Base-by-base conservation (phyloP, 1,284 basidiomycete species). In the Ganoderma resinaceum region DNA sequence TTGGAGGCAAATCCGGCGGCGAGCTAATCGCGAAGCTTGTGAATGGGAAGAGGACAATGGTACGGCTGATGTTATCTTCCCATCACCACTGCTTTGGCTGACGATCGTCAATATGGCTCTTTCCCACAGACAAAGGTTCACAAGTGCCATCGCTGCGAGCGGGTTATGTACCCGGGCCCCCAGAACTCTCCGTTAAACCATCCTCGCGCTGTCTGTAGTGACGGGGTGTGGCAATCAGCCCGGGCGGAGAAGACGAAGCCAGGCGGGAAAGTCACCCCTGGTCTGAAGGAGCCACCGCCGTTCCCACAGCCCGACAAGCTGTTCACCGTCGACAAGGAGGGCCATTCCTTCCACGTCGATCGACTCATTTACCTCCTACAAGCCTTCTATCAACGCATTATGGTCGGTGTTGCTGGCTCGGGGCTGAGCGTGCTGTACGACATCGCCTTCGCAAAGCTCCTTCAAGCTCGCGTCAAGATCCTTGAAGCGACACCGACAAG, bases 101-200 rank as follows among this genome's bases (percentile, higher is more conserved):
- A 42, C 1, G 23, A 49, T 26, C 20, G 7, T 49, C 1, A 49
- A 5, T 1, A 1, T 23, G 2, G 2, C 2, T 16, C 18, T 20
- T 1, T 52, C 6, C 26, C 26, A 4, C 12, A 68, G 67, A 53
- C 53, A 33, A 68, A 68, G 43, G 53, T 23, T 18, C 42, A 62
- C 29, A 66, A 33, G 11, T 68, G 67, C 37, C 20, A 60, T 18
- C 63, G 67, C 0, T 68, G 67, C 63, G 62, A 68, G 52, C 58
- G 5, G 14, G 42, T 68, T n/a, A 68, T 62, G 67, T 68, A 53
- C 12, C 62, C 67, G 1, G 53, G 63, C 23, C 49, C 26, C 42
- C 29, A 3, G 53, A 66, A n/a, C 42, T 46, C 63, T 0, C 12
- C 20, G 16, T 1, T 18, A 6, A 68, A 68, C 31, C 67, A 65